Base-by-base conservation (phyloP, 805 yeast species). In the Teunomyces pallodes region DNA sequence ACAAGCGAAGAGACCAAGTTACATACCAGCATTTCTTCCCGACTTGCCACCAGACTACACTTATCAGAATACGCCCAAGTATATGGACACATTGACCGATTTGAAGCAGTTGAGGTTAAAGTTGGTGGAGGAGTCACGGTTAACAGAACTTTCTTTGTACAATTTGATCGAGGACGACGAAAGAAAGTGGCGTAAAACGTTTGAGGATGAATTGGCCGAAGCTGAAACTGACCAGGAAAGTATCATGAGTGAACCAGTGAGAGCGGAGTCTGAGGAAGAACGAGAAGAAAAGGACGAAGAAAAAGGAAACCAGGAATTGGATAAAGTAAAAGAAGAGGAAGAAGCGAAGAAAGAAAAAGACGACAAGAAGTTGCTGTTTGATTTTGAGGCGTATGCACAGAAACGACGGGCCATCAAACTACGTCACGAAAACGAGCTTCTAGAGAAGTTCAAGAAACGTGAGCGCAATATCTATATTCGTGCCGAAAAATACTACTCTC, bases 21-120 rank as follows among this genome's bases (percentile, higher is more conserved):
- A 81, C 50, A 76, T 88, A 6, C 95, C 95, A 0, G 60, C 69
- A 5, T 90, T 90, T 84, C 69, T 92, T 56, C 99, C 99, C 0
- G 82, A 82, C 9, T 74, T 92, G 27, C 99, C 99, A 1, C 96
- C 98, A 0, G 96, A 90, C 58, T 95, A 91, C 65, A 92, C 98
- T 0, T 92, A 86, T 62, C 83, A 81, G 64, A 79, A 83, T 47
- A 87, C 96, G 0, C 86, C 96, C 0, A 76, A 77, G 53, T 90
- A 73, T 61, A 76, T 83, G 47, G 72, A 80, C 20, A 74, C 84
- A 16, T 67, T 83, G 12, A 79, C 83, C 1, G 92, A 89, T 58
- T 88, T 91, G 51, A 81, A 85, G 53, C 72, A 79, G 48, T 75
- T 92, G 46, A 75, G 92, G 52, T 80, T 86, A 47, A 80, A 80